Percentiles rank a stretch among this genome's conserved stretches.
Evolutionary conservation across 805 yeast genomes (phyloP).

Genomic region (Ogataea pignaliae): DNA sequence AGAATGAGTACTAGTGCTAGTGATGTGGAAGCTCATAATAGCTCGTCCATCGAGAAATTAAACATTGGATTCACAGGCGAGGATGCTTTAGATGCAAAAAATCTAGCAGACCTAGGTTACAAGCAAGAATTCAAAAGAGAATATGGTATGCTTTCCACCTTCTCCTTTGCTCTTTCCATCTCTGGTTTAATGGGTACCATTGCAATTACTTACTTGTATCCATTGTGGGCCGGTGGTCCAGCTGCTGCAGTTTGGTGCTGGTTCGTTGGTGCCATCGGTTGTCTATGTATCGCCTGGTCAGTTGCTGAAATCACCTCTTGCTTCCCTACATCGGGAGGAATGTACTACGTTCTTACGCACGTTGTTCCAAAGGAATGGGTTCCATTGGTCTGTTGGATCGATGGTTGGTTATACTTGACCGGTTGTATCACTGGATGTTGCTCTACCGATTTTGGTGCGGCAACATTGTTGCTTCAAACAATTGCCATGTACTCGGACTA

Average conservation of each 20-base stretch:
- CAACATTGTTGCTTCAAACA: conserved; percentile 42
- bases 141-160: conserved; percentile 54
- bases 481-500: conserved; percentile 35
- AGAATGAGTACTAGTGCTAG: too few relatives aligned
- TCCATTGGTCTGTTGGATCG: conserved; percentile 51
- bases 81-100: too few relatives aligned
- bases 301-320: conserved; percentile 47
- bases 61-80: too few relatives aligned
- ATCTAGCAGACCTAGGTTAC: conserved; percentile 44
- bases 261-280: conserved; percentile 50
- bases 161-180: conserved; percentile 60
- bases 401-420: conserved; percentile 47
- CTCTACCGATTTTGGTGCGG: conserved; percentile 50
- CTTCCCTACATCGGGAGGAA: conserved; percentile 52
- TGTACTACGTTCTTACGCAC: conserved; percentile 43
- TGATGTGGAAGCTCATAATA: too few relatives aligned
- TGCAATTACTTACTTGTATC: conserved; percentile 47
- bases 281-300: conserved; percentile 48
- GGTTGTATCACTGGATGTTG: conserved; percentile 47
- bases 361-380: conserved; percentile 46
- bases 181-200: conserved; percentile 64
- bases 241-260: conserved; percentile 62
- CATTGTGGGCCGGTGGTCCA: conserved; percentile 52
- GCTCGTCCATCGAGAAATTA: too few relatives aligned
- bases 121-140: conserved; percentile 56